phyloP scores from a whole-genome alignment of 2,329 filamentous ascomycete genomes.

The Lachnellula hyalina region DNA sequence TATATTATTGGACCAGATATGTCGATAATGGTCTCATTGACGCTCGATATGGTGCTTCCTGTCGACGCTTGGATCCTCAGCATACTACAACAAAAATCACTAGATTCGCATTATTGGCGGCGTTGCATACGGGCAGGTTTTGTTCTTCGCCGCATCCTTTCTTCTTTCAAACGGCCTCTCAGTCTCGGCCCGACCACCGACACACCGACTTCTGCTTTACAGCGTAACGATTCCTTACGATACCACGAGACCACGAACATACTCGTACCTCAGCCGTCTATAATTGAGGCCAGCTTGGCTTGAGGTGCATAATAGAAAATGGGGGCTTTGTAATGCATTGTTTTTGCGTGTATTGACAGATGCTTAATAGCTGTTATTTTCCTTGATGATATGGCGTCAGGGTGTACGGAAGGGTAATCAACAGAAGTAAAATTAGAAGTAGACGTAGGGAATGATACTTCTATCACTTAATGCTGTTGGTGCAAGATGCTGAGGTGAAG shows the following conservation, averaged over 20 bases:
- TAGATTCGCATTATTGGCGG: conserved; percentile 18
- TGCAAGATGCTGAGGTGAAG: neutral
- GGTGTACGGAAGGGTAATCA: conserved; percentile 4
- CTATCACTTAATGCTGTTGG: neutral
- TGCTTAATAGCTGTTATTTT: conserved; percentile 8
- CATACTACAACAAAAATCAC: conserved; percentile 14
- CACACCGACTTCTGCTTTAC: conserved; percentile 19
- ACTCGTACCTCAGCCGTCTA: conserved; percentile 12
- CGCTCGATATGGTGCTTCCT: conserved; percentile 22
- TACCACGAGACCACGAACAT: conserved; percentile 27
- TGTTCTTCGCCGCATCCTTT: conserved; percentile 6
- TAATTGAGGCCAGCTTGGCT: conserved; percentile 2
- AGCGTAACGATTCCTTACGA: conserved; percentile 28
- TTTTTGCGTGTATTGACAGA: conserved; percentile 7
- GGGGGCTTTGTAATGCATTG: conserved; percentile 16
- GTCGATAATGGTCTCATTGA: conserved; percentile 11
- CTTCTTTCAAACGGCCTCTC: conserved; percentile 1
- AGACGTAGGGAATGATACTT: conserved; percentile 1
- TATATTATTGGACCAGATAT: conserved; percentile 31
- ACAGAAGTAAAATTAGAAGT: neutral
- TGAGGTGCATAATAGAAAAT: conserved; percentile 7
- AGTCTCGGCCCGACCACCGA: conserved; percentile 3
- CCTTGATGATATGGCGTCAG: conserved; percentile 5
- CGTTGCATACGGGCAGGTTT: conserved; percentile 15
- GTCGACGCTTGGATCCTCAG: conserved; percentile 19